These are phyloP conservation scores for Balamuthia mandrillaris DNA, from an alignment of 208 protist genomes.

Conservation along the genomic window DNA sequence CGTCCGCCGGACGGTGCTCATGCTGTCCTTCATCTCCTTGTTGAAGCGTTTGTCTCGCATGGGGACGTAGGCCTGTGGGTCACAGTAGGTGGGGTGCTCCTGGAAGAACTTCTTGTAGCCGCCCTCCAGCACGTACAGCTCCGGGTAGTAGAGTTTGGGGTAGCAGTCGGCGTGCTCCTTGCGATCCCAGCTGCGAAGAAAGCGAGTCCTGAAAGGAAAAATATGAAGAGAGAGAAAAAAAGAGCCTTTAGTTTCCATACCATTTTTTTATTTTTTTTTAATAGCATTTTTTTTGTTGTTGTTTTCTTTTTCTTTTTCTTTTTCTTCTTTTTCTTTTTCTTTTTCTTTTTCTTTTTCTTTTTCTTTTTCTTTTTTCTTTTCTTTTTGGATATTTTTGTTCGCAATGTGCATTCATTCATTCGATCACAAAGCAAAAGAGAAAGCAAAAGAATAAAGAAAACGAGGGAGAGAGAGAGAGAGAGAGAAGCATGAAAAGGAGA, in stretches of 20 bases:
- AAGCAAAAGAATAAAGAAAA: neutral
- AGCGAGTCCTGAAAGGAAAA: neutral
- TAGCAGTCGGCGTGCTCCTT: neutral
- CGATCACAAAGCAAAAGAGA: neutral
- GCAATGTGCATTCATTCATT: too few species aligned
- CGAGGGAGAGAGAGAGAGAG: neutral
- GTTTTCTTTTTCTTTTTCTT: too few species aligned
- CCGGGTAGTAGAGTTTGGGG: conserved; percentile 27
- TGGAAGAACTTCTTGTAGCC: conserved; percentile 46
- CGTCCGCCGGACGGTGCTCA: too few species aligned
- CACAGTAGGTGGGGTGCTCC: neutral
- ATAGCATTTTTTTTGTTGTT: too few species aligned
- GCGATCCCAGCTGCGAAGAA: neutral
- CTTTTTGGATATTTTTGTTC: too few species aligned
- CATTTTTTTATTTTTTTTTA: too few species aligned
- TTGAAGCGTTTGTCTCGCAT: neutral
- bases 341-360: too few species aligned
- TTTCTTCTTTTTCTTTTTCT: too few species aligned
- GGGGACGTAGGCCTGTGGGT: neutral
- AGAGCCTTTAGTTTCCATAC: too few species aligned
- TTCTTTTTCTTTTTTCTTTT: too few species aligned
- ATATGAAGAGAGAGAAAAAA: too few species aligned
- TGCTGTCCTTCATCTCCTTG: neutral
- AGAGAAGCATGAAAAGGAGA: neutral
- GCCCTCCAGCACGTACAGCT: conserved; percentile 43